phyloP scores from a whole-genome alignment of 1,139 yeast species.

The Trichomonascaceae sp. region DNA sequence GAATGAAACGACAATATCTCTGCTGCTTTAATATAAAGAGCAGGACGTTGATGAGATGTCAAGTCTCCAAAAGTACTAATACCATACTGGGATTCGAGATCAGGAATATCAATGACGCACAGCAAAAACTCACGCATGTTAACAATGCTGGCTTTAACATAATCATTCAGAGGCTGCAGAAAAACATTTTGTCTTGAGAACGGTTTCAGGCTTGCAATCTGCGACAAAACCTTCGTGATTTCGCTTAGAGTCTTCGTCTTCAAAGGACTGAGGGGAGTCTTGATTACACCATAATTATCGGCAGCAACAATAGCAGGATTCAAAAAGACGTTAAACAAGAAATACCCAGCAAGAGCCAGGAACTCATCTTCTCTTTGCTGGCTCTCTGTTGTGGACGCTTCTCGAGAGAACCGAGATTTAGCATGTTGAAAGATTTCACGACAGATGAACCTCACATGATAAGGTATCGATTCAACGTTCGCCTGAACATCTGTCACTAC shows the following conservation, averaged over 20 bases:
- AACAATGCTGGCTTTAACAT: constrained; percentile 47
- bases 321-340: constrained; percentile 58
- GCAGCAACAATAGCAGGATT: constrained; percentile 64
- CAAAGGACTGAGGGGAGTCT: constrained; percentile 30
- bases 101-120: constrained; percentile 49
- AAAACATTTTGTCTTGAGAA: constrained; percentile 59
- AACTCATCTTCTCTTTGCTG: constrained; percentile 36
- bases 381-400: not conserved
- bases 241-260: constrained; percentile 51
- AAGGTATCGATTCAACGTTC: constrained; percentile 50
- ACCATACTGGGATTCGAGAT: constrained; percentile 55
- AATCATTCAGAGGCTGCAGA: constrained; percentile 75
- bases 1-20: constrained; percentile 62
- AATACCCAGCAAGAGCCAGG: constrained; percentile 62
- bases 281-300: constrained; percentile 55
- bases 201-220: constrained; percentile 59
- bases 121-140: constrained; percentile 42
- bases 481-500: constrained; percentile 44
- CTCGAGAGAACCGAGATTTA: constrained; percentile 34
- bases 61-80: constrained; percentile 68
- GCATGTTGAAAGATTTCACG: constrained; percentile 36
- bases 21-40: constrained; percentile 53
- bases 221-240: constrained; percentile 56
- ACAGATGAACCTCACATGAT: constrained; percentile 50
- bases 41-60: constrained; percentile 60